Evolutionary conservation across 176 grass and related monocot species (phyloP).

Genomic region (Musa acuminata): DNA sequence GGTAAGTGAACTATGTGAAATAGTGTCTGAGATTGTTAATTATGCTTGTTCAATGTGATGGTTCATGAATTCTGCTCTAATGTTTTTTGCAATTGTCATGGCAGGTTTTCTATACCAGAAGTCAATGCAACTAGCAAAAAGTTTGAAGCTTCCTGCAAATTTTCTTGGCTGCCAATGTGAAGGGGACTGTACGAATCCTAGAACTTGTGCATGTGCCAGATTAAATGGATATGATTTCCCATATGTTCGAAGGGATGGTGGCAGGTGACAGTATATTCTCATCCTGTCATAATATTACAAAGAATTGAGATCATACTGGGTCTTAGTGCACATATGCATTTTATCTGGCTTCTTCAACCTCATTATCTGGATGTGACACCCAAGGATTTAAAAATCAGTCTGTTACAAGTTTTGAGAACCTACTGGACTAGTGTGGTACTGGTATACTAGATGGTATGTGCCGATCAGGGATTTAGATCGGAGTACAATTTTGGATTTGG

Average conservation of each 20-base stretch:
- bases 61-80: conserved; percentile 4
- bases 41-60: background rate
- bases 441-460: no score
- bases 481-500: no score
- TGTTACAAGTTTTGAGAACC: no score
- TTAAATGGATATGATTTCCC: conserved; percentile 68
- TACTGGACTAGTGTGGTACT: no score
- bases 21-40: conserved; percentile 9
- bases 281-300: background rate
- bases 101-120: conserved; percentile 57
- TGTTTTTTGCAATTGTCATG: background rate
- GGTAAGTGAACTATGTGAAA: background rate
- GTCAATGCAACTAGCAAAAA: conserved; percentile 40
- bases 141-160: conserved; percentile 44
- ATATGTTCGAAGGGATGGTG: conserved; percentile 58
- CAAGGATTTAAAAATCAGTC: no score
- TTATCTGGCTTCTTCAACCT: background rate
- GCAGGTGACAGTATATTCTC: conserved; percentile 31
- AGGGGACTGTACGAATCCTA: conserved; percentile 64
- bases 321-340: background rate
- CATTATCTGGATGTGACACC: background rate
- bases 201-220: conserved; percentile 64
- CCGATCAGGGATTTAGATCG: no score
- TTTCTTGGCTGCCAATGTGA: conserved; percentile 57
- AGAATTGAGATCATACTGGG: background rate